Conservation (phyloP, 2,329 filamentous ascomycete genomes). For the Microdochium paspali region DNA sequence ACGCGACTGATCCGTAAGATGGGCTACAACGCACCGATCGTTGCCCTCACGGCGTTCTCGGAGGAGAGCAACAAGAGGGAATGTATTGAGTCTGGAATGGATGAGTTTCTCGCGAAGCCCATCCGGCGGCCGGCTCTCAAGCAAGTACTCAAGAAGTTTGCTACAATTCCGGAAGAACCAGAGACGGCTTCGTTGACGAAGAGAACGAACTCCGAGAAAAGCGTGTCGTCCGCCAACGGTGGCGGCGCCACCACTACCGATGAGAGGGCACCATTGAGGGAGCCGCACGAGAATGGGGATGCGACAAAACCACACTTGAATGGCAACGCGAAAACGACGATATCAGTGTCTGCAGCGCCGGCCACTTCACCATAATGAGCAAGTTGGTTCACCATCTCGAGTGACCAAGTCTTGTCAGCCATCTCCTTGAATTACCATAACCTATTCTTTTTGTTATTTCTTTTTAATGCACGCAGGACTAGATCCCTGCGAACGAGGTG, state of each 20-base stretch:
- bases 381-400: too few species aligned
- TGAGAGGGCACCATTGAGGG: not conserved
- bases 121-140: conserved; percentile 80
- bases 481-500: not conserved
- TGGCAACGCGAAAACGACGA: not conserved
- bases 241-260: not conserved
- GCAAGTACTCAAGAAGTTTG: conserved; percentile 75
- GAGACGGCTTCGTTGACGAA: conserved; percentile 26
- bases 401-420: too few species aligned
- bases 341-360: not conserved
- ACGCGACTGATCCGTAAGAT: conserved; percentile 77
- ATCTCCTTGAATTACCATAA: too few species aligned
- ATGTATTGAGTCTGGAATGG: conserved; percentile 83
- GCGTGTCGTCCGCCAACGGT: not conserved
- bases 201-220: conserved; percentile 12
- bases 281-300: not conserved
- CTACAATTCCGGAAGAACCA: conserved; percentile 69
- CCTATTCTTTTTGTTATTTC: not conserved
- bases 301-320: not conserved
- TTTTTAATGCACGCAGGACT: not conserved
- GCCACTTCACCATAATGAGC: not conserved
- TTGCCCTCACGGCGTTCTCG: conserved; percentile 81
- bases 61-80: conserved; percentile 85
- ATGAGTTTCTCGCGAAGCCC: conserved; percentile 71
- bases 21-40: conserved; percentile 81